Conservation (phyloP, 129 eudicot genomes). For the Dittrichia graveolens region DNA sequence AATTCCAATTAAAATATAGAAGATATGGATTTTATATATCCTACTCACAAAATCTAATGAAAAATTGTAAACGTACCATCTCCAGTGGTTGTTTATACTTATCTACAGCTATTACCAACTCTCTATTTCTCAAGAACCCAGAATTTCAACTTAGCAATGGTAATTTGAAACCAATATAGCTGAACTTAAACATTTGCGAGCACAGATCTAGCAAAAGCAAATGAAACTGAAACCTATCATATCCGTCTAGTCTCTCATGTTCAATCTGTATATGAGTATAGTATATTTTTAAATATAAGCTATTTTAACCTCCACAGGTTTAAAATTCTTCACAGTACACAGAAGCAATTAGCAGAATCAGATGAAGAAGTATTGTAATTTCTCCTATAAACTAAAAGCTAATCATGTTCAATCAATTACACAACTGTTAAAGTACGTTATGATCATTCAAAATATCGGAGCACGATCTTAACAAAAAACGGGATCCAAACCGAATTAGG, state of each 20-base stretch:
- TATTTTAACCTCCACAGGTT: conserved; percentile 4
- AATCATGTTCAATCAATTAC: conserved; percentile 4
- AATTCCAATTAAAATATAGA: neutral
- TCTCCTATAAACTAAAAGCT: neutral
- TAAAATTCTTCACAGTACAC: neutral
- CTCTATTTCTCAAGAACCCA: conserved; percentile 13
- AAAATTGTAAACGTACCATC: conserved; percentile 1
- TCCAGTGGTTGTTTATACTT: conserved; percentile 6
- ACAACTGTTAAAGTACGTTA: neutral
- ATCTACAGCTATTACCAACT: conserved; percentile 13
- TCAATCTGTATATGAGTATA: neutral
- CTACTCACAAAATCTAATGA: conserved; percentile 10
- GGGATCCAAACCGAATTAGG: conserved; percentile 26
- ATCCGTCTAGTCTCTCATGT: neutral
- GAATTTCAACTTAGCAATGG: conserved; percentile 8
- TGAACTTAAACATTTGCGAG: neutral
- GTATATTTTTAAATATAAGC: neutral
- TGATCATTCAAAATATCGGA: neutral
- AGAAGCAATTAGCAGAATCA: neutral
- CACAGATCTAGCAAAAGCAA: conserved; percentile 23
- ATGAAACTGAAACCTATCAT: conserved; percentile 4
- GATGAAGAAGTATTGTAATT: conserved; percentile 6
- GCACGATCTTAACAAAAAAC: conserved; percentile 15
- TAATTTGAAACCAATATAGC: neutral
- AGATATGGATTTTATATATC: neutral